phyloP scores from a whole-genome alignment of 108 stramenopile species.

The Nitzschia sp. region DNA sequence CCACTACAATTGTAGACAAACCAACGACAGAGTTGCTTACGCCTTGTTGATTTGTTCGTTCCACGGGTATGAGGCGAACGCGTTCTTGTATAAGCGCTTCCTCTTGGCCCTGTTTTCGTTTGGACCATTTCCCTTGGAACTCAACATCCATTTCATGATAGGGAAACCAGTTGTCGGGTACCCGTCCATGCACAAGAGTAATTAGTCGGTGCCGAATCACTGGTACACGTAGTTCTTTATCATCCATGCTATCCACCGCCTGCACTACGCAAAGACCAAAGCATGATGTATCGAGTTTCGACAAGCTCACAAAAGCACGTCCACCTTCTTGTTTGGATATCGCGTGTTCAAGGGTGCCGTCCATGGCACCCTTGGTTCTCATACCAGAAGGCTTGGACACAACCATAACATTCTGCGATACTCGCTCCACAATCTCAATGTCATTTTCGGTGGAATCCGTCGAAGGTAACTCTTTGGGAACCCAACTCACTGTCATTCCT shows the following conservation, averaged over 20 bases:
- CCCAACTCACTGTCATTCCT: slow-evolving; percentile 7
- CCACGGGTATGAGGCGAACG: neutral
- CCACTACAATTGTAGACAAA: slow-evolving; percentile 24
- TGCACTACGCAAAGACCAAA: slow-evolving; percentile 50
- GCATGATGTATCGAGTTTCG: slow-evolving; percentile 61
- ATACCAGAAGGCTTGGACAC: slow-evolving; percentile 57
- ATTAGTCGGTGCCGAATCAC: slow-evolving; percentile 36
- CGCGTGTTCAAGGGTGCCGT: slow-evolving; percentile 25
- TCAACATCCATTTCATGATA: slow-evolving; percentile 17
- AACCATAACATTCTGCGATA: slow-evolving; percentile 20
- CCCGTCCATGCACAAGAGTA: slow-evolving; percentile 49
- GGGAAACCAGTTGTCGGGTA: slow-evolving; percentile 48
- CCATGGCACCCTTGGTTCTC: slow-evolving; percentile 40
- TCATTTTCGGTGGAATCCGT: neutral
- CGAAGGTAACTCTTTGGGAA: neutral
- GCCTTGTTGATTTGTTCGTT: too few species aligned
- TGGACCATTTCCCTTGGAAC: slow-evolving; percentile 40
- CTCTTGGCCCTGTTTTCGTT: slow-evolving; percentile 30
- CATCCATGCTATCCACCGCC: too few species aligned
- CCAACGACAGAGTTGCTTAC: too few species aligned
- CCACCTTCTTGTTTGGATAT: slow-evolving; percentile 25
- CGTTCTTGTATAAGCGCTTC: neutral
- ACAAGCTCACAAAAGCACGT: slow-evolving; percentile 23
- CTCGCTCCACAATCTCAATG: slow-evolving; percentile 22
- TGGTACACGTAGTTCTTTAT: neutral